Conservation (phyloP, 1,139 yeast species). For the Candida anutae region DNA sequence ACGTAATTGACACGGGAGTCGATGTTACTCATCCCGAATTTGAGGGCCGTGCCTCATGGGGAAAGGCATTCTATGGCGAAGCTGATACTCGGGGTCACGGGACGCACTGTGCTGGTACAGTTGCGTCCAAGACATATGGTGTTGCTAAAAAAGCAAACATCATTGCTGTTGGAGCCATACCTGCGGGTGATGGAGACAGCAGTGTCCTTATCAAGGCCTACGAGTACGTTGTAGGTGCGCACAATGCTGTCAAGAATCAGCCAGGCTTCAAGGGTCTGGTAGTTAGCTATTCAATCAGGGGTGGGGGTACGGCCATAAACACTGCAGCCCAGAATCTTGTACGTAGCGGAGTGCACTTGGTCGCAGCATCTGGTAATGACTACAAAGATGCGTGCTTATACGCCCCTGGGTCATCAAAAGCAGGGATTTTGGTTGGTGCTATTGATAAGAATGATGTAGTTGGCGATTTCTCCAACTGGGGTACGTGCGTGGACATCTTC, state of each 20-base stretch:
- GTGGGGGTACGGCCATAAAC: no score
- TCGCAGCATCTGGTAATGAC: conserved; percentile 42
- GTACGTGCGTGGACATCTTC: conserved; percentile 37
- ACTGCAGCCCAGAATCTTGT: conserved; percentile 38
- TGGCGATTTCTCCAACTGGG: conserved; percentile 38
- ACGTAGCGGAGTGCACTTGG: conserved; percentile 33
- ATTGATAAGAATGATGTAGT: conserved; percentile 27
- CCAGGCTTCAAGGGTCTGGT: conserved; percentile 39
- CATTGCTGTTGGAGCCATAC: conserved; percentile 37
- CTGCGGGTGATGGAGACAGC: conserved; percentile 34
- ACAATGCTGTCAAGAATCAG: conserved; percentile 20
- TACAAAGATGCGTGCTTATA: conserved; percentile 34
- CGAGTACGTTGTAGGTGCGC: conserved; percentile 33
- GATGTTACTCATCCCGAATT: conserved; percentile 33
- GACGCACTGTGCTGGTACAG: conserved; percentile 41
- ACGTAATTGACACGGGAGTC: conserved; percentile 38
- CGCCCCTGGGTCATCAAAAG: conserved; percentile 37
- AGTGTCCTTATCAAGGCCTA: conserved; percentile 39
- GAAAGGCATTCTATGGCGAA: no score
- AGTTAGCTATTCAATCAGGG: conserved; percentile 39
- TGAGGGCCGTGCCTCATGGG: conserved; percentile 38
- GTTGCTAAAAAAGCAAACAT: conserved; percentile 35
- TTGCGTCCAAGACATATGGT: conserved; percentile 36
- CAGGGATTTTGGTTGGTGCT: conserved; percentile 41
- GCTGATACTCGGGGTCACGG: conserved; percentile 39